Conservation (phyloP, 805 yeast species). For the Candida namnaoensis region DNA sequence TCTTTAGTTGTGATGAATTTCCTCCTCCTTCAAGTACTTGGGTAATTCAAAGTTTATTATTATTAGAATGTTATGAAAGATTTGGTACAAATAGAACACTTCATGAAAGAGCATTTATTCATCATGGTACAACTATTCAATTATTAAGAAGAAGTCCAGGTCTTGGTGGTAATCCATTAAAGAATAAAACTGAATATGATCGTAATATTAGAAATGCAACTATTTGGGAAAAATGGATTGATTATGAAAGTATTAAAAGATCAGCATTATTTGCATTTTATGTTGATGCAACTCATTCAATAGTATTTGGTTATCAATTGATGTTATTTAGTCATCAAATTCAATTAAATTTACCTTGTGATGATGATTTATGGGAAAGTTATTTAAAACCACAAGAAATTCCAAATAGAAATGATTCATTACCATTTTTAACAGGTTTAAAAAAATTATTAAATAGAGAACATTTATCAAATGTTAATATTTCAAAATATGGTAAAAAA, state of each 20-base stretch:
- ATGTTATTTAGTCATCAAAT: slow-evolving; percentile 51
- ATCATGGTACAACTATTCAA: slow-evolving; percentile 83
- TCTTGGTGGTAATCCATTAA: slow-evolving; percentile 58
- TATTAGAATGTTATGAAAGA: slow-evolving; percentile 78
- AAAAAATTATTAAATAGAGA: slow-evolving; percentile 49
- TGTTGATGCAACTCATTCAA: slow-evolving; percentile 71
- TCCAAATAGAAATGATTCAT: slow-evolving; percentile 16
- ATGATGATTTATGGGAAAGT: slow-evolving; percentile 50
- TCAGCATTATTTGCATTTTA: slow-evolving; percentile 77
- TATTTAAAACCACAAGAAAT: slow-evolving; percentile 20
- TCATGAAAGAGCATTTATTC: slow-evolving; percentile 79
- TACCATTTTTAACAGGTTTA: slow-evolving; percentile 46
- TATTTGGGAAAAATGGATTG: slow-evolving; percentile 65
- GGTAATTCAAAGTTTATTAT: slow-evolving; percentile 64
- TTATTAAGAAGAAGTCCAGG: slow-evolving; percentile 68
- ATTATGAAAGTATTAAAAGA: slow-evolving; percentile 69
- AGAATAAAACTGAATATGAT: slow-evolving; percentile 20
- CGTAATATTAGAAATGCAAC: slow-evolving; percentile 19
- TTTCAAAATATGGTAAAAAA: slow-evolving; percentile 55
- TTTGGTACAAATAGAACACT: slow-evolving; percentile 55
- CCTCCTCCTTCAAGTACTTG: slow-evolving; percentile 71
- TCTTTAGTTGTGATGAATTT: slow-evolving; percentile 65
- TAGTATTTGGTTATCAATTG: slow-evolving; percentile 67
- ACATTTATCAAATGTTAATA: slow-evolving; percentile 18
- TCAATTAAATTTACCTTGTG: slow-evolving; percentile 54